Evolutionary conservation across 2,329 filamentous ascomycete species (phyloP).

Genomic region (Diaporthe destruens): DNA sequence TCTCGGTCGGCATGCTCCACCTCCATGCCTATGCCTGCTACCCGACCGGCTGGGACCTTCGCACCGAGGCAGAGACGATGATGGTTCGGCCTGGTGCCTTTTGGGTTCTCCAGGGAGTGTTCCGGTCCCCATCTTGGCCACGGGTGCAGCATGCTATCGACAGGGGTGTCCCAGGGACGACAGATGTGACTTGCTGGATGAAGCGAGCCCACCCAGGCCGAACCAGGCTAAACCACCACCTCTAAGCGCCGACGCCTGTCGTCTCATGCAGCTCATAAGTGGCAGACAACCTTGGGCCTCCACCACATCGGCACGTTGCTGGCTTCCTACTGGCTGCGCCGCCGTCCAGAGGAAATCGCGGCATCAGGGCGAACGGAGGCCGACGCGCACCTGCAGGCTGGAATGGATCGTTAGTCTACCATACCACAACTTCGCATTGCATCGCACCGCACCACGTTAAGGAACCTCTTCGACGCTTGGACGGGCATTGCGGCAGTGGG

Average conservation of each 20-base stretch:
- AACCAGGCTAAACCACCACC: slow-evolving; percentile 47
- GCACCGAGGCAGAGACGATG: slow-evolving; percentile 35
- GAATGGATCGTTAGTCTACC: slow-evolving; percentile 43
- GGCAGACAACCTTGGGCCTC: slow-evolving; percentile 45
- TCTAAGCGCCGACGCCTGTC: slow-evolving; percentile 71
- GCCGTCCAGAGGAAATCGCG: slow-evolving; percentile 40
- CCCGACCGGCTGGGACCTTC: slow-evolving; percentile 38
- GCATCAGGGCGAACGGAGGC: slow-evolving; percentile 43
- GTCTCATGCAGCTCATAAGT: slow-evolving; percentile 60
- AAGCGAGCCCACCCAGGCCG: slow-evolving; percentile 52
- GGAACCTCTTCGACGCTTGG: slow-evolving; percentile 1
- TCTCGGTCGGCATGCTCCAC: slow-evolving; percentile 36
- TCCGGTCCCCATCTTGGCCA: slow-evolving; percentile 21
- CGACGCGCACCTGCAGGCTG: slow-evolving; percentile 56
- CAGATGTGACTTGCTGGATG: slow-evolving; percentile 55
- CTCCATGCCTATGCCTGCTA: slow-evolving; percentile 37
- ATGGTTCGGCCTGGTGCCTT: slow-evolving; percentile 32
- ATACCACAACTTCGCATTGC: slow-evolving; percentile 1
- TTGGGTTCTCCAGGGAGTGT: slow-evolving; percentile 12
- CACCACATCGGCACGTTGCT: slow-evolving; percentile 48
- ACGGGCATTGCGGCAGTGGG: background rate
- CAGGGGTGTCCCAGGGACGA: slow-evolving; percentile 44
- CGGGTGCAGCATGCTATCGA: slow-evolving; percentile 38
- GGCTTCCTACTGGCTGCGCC: slow-evolving; percentile 50
- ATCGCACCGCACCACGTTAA: slow-evolving; percentile 13